A percentile compares a stretch with the other conserved stretches of the same genome.
These are phyloP conservation scores for Cladobotryum protrusum DNA, from an alignment of 2,329 filamentous ascomycete genomes.

Conservation along the genomic window DNA sequence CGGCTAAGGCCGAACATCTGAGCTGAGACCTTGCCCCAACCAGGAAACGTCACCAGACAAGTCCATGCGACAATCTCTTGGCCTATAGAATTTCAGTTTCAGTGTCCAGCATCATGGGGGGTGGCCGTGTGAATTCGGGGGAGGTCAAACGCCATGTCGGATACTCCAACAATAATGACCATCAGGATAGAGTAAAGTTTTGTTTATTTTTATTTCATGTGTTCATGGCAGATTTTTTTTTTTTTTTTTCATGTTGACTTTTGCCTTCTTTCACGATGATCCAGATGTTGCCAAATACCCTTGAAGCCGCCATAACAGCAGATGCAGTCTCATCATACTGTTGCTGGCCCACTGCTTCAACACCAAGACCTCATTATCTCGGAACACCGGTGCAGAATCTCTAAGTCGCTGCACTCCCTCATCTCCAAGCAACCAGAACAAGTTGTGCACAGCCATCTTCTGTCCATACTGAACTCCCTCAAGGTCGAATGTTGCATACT, in stretches of 20 bases:
- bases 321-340: conserved; percentile 39
- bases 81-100: too few species aligned
- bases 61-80: too few species aligned
- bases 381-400: conserved; percentile 27
- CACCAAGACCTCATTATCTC: conserved; percentile 36
- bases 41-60: too few species aligned
- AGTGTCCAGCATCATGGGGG: too few species aligned
- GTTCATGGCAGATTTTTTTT: too few species aligned
- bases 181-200: too few species aligned
- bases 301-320: conserved; percentile 53
- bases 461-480: conserved; percentile 25
- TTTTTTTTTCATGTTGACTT: background rate
- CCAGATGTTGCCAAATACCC: conserved; percentile 40
- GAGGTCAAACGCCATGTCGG: too few species aligned
- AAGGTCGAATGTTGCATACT: conserved; percentile 42
- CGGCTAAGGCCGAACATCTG: too few species aligned
- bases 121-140: too few species aligned
- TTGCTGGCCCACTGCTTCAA: conserved; percentile 32
- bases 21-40: too few species aligned
- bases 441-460: conserved; percentile 47
- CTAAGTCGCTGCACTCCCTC: conserved; percentile 37
- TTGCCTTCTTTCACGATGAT: background rate
- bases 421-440: conserved; percentile 44
- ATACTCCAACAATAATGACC: too few species aligned
- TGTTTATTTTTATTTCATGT: background rate